Base-by-base conservation (phyloP, 2,329 filamentous ascomycete genomes). In the Tetracladium maxilliforme region DNA sequence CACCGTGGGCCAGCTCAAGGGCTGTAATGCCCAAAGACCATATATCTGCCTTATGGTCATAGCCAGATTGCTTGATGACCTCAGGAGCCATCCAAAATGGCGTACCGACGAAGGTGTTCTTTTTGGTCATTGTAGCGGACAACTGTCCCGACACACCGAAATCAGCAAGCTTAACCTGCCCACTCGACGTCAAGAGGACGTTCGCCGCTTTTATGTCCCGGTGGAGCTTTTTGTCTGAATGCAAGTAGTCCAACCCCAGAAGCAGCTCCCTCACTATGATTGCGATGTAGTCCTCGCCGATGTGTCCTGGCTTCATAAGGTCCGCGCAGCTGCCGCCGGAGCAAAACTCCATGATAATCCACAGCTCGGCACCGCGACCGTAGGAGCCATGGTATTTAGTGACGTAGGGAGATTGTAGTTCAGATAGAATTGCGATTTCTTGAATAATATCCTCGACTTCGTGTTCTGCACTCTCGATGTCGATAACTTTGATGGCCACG, bases 341-440 rank as follows among this genome's bases (percentile, higher is more conserved):
- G 53, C 86, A 94, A 42, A 84, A 94, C 51, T 94, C 86, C 86
- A 94, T 94, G 49, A 93, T 83, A 39, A 94, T 94, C 86, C 86
- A 94, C 39, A 94, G 57, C 54, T 93, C 80, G 4, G 84, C 84
- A 16, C 84, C 86, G 44, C 92, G 92, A 38, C 90, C 71, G 43
- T 86, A 94, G 21, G 84, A 92, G 33, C 86, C 86, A 54, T 92
- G 83, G 60, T 94, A 94, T 50, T 87, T 86, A 20, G 86, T 94
- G 34, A 93, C 84, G 47, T 90, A 92, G 13, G 82, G 82, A 12
- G 84, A 93, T 52, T 86, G 80, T 38, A 94, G 70, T 51, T 90
- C 84, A 12, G 86, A 92, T 29, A 94, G 64, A 39, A 94, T 94
- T 39, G 86, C 82, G 40, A 94, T 93, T 54, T 94, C 86, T 48